Conservation (phyloP, 768 basidiomycete genomes). For the Mycena vitilis region DNA sequence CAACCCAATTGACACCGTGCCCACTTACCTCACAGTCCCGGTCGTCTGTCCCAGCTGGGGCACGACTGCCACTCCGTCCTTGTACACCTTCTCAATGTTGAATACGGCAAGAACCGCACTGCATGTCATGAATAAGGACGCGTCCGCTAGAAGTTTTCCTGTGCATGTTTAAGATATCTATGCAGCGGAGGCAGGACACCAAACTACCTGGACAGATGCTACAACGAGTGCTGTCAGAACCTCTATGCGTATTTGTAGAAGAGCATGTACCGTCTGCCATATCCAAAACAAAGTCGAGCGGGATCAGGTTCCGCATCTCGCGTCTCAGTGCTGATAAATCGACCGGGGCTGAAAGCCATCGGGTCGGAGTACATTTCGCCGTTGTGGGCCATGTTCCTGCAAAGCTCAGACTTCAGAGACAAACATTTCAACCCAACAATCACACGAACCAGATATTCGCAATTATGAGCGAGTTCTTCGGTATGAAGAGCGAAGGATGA, state of each 20-base stretch:
- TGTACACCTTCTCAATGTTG: slow-evolving; percentile 35
- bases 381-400: slow-evolving; percentile 42
- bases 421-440: neutral
- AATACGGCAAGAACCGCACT: slow-evolving; percentile 41
- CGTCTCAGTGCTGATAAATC: slow-evolving; percentile 31
- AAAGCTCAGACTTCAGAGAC: neutral
- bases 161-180: neutral
- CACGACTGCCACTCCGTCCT: slow-evolving; percentile 32
- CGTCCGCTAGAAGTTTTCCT: slow-evolving; percentile 43
- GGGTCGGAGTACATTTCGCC: slow-evolving; percentile 35
- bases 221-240: neutral
- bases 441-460: slow-evolving; percentile 39
- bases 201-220: slow-evolving; percentile 21
- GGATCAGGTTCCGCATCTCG: slow-evolving; percentile 47
- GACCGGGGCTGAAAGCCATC: slow-evolving; percentile 36
- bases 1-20: neutral
- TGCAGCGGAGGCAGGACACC: neutral
- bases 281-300: slow-evolving; percentile 56
- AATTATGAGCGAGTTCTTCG: slow-evolving; percentile 41
- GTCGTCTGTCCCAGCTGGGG: slow-evolving; percentile 46
- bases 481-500: slow-evolving; percentile 34
- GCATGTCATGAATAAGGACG: slow-evolving; percentile 39
- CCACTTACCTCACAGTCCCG: slow-evolving; percentile 50
- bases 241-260: neutral
- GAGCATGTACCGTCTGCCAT: slow-evolving; percentile 51